These are phyloP conservation scores for Colletotrichum sp. DNA, from an alignment of 2,329 filamentous ascomycete genomes.

Conservation along the genomic window DNA sequence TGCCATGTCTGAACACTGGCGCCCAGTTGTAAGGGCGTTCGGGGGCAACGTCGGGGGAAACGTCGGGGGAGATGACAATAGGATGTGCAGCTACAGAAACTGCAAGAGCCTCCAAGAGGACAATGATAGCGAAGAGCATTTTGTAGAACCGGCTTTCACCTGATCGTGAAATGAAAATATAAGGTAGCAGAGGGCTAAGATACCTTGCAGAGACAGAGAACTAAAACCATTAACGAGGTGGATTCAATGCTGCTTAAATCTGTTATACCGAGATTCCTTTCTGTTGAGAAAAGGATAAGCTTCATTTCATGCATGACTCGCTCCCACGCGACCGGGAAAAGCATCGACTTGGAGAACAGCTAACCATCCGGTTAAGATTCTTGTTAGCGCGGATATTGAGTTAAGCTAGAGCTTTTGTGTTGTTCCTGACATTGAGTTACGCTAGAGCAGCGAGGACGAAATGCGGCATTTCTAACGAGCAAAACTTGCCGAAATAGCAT, in stretches of 20 bases:
- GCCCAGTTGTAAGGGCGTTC: not conserved
- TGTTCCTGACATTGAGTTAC: not conserved
- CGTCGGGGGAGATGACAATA: not conserved
- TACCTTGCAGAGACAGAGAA: not conserved
- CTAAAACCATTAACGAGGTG: rapidly evolving
- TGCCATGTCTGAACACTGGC: not conserved
- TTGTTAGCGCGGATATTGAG: not conserved
- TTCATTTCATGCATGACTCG: not conserved
- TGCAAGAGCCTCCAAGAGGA: not conserved
- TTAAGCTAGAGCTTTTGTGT: not conserved
- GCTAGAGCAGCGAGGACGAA: not conserved
- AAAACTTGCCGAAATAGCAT: not conserved
- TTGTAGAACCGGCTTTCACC: not conserved
- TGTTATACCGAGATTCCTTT: not conserved
- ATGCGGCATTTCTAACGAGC: not conserved
- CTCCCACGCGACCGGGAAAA: not conserved
- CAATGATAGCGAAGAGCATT: not conserved
- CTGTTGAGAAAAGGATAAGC: not conserved
- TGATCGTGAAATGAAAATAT: not conserved
- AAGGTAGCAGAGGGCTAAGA: not conserved
- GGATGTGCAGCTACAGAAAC: not conserved
- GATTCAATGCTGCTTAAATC: not conserved
- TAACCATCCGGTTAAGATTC: not conserved
- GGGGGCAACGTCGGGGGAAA: not conserved
- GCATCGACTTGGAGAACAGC: not conserved